Evolutionary conservation across 2,329 filamentous ascomycete species (phyloP).

Genomic region (Microdochium nivale): DNA sequence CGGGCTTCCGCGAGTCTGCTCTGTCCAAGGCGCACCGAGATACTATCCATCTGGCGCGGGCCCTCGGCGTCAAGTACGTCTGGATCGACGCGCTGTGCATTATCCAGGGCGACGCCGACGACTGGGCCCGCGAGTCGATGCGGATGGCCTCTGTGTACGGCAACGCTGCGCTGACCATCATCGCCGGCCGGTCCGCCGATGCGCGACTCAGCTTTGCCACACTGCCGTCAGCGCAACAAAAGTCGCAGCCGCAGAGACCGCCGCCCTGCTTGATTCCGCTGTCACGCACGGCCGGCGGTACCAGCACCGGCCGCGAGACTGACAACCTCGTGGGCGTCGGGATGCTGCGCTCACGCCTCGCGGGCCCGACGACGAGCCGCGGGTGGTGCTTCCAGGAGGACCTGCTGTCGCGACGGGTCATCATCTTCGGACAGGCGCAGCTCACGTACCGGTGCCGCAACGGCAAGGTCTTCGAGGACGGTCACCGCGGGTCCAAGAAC

Average conservation of each 20-base stretch:
- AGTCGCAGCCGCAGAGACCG: not conserved
- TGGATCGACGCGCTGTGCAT: slow-evolving; percentile 19
- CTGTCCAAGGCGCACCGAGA: slow-evolving; percentile 16
- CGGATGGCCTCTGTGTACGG: slow-evolving; percentile 9
- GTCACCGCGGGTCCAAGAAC: no score
- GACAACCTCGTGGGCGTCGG: not conserved
- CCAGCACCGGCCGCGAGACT: no score
- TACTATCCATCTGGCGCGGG: slow-evolving; percentile 14
- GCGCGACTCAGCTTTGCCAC: not conserved
- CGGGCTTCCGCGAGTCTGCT: not conserved
- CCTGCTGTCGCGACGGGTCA: slow-evolving; percentile 13
- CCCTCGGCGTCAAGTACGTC: slow-evolving; percentile 10
- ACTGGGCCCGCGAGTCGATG: slow-evolving; percentile 6
- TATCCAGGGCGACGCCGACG: slow-evolving; percentile 15
- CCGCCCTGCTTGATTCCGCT: not conserved
- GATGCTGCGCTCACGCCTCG: not conserved
- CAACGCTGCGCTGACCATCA: slow-evolving; percentile 10
- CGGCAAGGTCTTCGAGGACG: not conserved
- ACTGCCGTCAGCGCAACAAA: not conserved
- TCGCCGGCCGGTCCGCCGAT: slow-evolving; percentile 3
- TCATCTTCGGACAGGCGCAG: slow-evolving; percentile 15
- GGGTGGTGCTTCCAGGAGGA: slow-evolving; percentile 20
- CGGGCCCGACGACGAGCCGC: slow-evolving; percentile 3
- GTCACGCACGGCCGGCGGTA: not conserved
- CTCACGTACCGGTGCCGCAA: slow-evolving; percentile 10